Base-by-base conservation (phyloP, 2,329 filamentous ascomycete genomes). In the Colletotrichum sp. region DNA sequence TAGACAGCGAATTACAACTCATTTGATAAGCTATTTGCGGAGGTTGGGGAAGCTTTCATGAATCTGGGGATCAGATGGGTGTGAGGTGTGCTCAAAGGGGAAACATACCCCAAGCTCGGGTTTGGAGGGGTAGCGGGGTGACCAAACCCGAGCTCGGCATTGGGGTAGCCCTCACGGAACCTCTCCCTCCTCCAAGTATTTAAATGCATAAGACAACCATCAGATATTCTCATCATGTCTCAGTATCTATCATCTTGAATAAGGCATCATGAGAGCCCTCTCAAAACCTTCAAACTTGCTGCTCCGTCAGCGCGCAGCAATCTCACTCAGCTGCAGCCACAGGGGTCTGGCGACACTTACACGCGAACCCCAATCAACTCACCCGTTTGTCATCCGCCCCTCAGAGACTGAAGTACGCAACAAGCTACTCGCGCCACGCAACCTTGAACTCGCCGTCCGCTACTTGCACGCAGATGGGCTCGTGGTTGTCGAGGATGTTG, bases 381-480 rank as follows among this genome's bases (percentile, higher is more conserved):
- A 69, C 67, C 77, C 77, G 7, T 76, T 59, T 29, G 64, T 81
- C 12, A 75, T 85, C 58, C 76, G 62, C 8, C 85, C 86, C 51
- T 87, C 87, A 5, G 51, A 62, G 3, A 16, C 38, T 55, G 71
- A 73, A 43, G 16, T 73, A 1, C 61, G 38, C 13, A 57, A 55
- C 31, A 24, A 16, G 11, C 21, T n/a, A 8, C 66, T 91, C 1
- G 79, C 78, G 12, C 81, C 85, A 12, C 82, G 84, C 27, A 92
- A 90, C 71, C 82, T 92, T 2, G 90, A 92, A 76, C 84, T 86
- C 18, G 89, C 89, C 2, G 87, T 90, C 2, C 82, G 87, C 4
- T 83, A 86, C 38, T 76, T 91, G 8, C 85, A 90, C 69, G 77
- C 80, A 21, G 90, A 92, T 75, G 90, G 90, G 0, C 80, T 92